Evolutionary conservation across 192 early-diverging fungal genomes (phyloP), one percentile per base, ranked within the genome.

Genomic region (Chytriomyces sp.): DNA sequence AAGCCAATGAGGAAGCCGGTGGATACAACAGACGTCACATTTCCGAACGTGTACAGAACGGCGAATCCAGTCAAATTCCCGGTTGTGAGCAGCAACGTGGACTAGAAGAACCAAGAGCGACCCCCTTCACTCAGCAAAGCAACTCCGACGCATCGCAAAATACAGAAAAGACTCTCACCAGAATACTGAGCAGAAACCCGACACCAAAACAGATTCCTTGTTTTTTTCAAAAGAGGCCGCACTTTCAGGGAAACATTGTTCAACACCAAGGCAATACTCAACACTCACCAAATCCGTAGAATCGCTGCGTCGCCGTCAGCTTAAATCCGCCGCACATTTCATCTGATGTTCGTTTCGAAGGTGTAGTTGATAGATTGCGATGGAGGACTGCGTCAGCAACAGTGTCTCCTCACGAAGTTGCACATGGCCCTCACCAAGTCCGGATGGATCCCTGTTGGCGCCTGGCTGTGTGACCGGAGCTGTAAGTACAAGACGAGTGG

Each of bases 1-100:
- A 94, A 93, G 48, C 95, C 95, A 45, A 96, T 88, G 53, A 98
- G 82, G 83, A 98, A 98, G 24, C 93, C 92, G 65, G 93, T 96
- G 59, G 93, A 91, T 66, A 93, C 64, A 68, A 98, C 76, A 44
- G 95, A 94, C 23, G 97, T 69, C 23, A 97, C 73, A 80, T 98
- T 98, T 61, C 97, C 97, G 16, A 95, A 74, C 59, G 93, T 94
- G 80, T 97, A 98, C 59, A 96, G 85, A 49, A 95, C 85, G 24
- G 97, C 97, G 88, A 97, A 98, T 7, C 86, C 89, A 8, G 88
- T 78, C 61, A 94, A 72, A 48, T 89, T 81, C 7, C 86, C 91
- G 26, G 89, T 77, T 0, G 81, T 60, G 45, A 95, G 78, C 26
- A 84, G 50, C 45, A 89, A 79, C 6, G 91, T 88, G 0, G 91